phyloP scores from a whole-genome alignment of 1,284 basidiomycete species.

The Leucoagaricus sp. region DNA sequence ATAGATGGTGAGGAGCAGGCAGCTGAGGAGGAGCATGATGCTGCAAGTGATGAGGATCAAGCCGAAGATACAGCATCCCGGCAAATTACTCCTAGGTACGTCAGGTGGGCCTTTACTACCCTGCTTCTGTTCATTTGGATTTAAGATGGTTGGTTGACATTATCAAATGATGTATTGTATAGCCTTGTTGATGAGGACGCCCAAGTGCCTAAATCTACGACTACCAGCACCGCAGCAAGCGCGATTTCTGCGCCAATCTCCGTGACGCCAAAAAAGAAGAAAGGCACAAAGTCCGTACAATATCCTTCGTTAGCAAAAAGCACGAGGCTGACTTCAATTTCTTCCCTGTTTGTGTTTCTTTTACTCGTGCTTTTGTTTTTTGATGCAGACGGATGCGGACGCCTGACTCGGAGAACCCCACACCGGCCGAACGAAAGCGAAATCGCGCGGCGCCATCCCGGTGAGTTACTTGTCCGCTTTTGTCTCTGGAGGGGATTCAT shows the following conservation, averaged over 20 bases:
- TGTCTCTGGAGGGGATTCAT: no score
- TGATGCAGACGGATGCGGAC: slow-evolving; percentile 21
- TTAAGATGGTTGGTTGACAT: not conserved
- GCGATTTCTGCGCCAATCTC: slow-evolving; percentile 16
- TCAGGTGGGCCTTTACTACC: not conserved
- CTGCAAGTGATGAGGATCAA: slow-evolving; percentile 9
- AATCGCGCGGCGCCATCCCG: slow-evolving; percentile 24
- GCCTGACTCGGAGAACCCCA: slow-evolving; percentile 21
- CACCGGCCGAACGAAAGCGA: slow-evolving; percentile 26
- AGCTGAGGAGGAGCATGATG: not conserved
- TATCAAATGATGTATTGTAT: slow-evolving; percentile 20
- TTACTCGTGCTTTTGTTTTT: not conserved
- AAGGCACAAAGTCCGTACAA: slow-evolving; percentile 29
- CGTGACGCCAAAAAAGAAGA: slow-evolving; percentile 23
- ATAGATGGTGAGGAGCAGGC: slow-evolving; percentile 12
- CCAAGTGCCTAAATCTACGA: slow-evolving; percentile 17
- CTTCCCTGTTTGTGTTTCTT: not conserved
- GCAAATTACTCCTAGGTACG: slow-evolving; percentile 15
- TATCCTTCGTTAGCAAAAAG: not conserved
- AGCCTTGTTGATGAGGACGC: slow-evolving; percentile 29
- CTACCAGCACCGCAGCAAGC: no score
- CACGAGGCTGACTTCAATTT: not conserved
- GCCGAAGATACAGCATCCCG: slow-evolving; percentile 7
- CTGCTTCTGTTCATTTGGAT: not conserved
- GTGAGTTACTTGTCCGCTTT: slow-evolving; percentile 19